A percentile compares a stretch with the other conserved stretches of the same genome.
Conservation (phyloP, 1,139 yeast genomes). For the Suhomyces guaymorum region DNA sequence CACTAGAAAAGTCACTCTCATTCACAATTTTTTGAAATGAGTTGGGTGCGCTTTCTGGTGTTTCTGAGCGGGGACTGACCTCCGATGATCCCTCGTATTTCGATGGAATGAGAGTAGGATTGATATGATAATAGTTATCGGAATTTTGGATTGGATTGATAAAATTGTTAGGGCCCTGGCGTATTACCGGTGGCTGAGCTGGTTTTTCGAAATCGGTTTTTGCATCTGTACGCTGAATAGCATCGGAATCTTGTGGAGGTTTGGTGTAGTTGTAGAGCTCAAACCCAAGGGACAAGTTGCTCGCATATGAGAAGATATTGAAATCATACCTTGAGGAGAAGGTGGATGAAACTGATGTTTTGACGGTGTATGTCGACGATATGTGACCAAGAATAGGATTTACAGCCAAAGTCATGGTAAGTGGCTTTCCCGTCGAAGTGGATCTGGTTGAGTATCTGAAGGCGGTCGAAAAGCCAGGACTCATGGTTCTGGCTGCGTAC, state of each 20-base stretch:
- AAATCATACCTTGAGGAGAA: slow-evolving; percentile 87
- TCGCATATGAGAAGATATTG: slow-evolving; percentile 85
- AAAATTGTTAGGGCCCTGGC: slow-evolving; percentile 1
- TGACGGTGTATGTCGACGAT: slow-evolving; percentile 84
- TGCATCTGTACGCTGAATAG: background rate
- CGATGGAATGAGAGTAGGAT: slow-evolving; percentile 29
- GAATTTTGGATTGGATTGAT: slow-evolving; percentile 28
- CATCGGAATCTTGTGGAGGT: slow-evolving; percentile 1
- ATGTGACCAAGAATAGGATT: slow-evolving; percentile 92
- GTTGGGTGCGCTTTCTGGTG: slow-evolving; percentile 43
- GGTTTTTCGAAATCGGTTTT: too few species aligned
- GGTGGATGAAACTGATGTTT: slow-evolving; percentile 73
- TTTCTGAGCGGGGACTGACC: background rate
- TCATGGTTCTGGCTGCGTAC: slow-evolving; percentile 82
- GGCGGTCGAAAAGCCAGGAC: slow-evolving; percentile 84
- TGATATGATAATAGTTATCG: slow-evolving; percentile 28
- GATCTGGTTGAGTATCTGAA: slow-evolving; percentile 84
- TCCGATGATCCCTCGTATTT: slow-evolving; percentile 8
- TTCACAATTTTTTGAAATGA: slow-evolving; percentile 56
- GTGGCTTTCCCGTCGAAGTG: slow-evolving; percentile 82
- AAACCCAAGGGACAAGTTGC: slow-evolving; percentile 83
- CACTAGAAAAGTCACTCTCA: slow-evolving; percentile 63
- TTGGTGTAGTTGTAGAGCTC: slow-evolving; percentile 65
- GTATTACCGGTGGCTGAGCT: background rate
- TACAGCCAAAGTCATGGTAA: slow-evolving; percentile 81